These are phyloP conservation scores for Colletotrichum tofieldiae DNA, from an alignment of 2,329 filamentous ascomycete genomes.

Conservation along the genomic window DNA sequence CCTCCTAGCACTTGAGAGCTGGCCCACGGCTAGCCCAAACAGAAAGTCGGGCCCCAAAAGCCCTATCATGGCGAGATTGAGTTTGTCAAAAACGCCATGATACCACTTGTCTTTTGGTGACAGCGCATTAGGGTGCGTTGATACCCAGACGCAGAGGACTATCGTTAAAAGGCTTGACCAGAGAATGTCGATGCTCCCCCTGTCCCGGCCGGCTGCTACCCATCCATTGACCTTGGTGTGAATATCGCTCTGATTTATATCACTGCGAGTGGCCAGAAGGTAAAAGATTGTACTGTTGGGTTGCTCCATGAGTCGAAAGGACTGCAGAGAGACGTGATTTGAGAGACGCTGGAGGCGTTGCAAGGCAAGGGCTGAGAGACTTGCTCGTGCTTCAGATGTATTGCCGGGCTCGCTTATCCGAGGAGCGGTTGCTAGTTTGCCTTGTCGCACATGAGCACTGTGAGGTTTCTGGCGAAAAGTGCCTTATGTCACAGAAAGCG, in stretches of 20 bases:
- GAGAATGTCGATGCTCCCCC: conserved; percentile 59
- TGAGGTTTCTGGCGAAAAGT: neutral
- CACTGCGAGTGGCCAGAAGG: neutral
- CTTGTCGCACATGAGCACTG: neutral
- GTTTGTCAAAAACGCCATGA: conserved; percentile 50
- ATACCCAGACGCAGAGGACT: conserved; percentile 58
- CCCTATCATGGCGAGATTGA: conserved; percentile 53
- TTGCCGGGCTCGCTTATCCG: neutral
- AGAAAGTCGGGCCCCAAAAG: conserved; percentile 57
- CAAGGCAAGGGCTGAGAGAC: neutral
- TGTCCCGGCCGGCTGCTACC: conserved; percentile 52
- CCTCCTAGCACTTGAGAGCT: conserved; percentile 52
- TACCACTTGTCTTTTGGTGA: conserved; percentile 50
- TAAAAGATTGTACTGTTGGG: no score
- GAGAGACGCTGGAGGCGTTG: neutral
- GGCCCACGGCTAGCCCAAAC: conserved; percentile 53
- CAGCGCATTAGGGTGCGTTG: conserved; percentile 56
- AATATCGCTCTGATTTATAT: conserved; percentile 3
- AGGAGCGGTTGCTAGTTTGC: neutral
- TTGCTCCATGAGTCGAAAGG: neutral
- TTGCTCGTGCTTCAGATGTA: neutral
- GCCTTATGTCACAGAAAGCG: neutral
- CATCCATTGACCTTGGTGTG: conserved; percentile 49
- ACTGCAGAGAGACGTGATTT: neutral
- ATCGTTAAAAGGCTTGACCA: conserved; percentile 58